phyloP scores from a whole-genome alignment of 2,329 filamentous ascomycete genomes.

The Claviceps sp. region DNA sequence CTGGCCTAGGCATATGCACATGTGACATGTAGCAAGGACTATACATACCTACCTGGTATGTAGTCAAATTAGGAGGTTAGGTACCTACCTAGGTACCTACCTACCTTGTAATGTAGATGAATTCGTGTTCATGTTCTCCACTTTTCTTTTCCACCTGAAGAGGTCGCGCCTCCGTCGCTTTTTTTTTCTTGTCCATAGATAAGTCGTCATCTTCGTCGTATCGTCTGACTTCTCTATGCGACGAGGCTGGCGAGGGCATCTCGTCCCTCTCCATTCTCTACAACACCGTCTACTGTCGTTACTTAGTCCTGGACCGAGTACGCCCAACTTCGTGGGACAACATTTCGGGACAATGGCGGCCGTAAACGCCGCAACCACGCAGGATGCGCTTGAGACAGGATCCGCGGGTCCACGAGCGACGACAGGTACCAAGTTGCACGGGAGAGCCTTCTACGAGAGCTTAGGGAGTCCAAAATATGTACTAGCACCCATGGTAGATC shows the following conservation, averaged over 20 bases:
- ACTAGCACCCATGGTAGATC: slow-evolving; percentile 94
- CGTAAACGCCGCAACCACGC: slow-evolving; percentile 8
- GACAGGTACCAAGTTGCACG: slow-evolving; percentile 54
- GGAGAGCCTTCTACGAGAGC: slow-evolving; percentile 86
- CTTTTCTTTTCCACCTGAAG: neutral
- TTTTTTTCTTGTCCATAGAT: neutral
- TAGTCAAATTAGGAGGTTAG: too few species aligned
- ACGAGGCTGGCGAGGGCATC: neutral
- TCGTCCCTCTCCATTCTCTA: neutral
- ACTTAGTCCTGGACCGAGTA: neutral
- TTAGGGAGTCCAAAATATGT: slow-evolving; percentile 85
- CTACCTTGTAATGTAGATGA: too few species aligned
- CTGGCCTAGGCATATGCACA: neutral
- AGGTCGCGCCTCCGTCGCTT: neutral
- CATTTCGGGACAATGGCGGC: slow-evolving; percentile 21
- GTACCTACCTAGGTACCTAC: too few species aligned
- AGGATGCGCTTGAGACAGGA: slow-evolving; percentile 7
- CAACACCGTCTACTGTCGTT: neutral
- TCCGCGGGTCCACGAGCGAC: slow-evolving; percentile 7
- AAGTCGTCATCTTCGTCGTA: neutral
- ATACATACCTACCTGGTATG: too few species aligned
- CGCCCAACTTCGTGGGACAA: slow-evolving; percentile 5
- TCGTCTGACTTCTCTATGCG: slow-evolving; percentile 2
- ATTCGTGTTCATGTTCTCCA: neutral
- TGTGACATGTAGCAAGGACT: neutral